These are phyloP conservation scores for Bocquillonia castaneifolia DNA, from an alignment of 441 rosid species.

Conservation along the genomic window DNA sequence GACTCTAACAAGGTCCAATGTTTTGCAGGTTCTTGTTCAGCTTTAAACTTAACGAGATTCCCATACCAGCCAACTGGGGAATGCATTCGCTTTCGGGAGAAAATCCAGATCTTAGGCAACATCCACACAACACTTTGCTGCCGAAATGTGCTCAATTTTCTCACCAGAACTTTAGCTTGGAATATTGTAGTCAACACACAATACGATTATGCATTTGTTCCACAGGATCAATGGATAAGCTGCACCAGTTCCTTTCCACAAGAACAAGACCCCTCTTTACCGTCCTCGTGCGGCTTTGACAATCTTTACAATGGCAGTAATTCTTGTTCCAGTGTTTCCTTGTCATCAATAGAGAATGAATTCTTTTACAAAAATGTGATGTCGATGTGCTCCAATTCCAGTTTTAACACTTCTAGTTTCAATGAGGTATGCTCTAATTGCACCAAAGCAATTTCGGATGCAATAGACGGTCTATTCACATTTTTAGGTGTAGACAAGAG, in stretches of 20 bases:
- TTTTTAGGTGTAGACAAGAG: background rate
- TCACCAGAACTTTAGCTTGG: conserved; percentile 38
- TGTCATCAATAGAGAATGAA: conserved; percentile 20
- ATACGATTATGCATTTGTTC: conserved; percentile 28
- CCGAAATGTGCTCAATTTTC: conserved; percentile 36
- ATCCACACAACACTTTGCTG: conserved; percentile 45
- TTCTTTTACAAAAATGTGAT: conserved; percentile 17
- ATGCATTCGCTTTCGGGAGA: conserved; percentile 31
- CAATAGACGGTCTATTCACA: conserved; percentile 12
- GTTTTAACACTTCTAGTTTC: conserved; percentile 32
- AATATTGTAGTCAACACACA: conserved; percentile 16
- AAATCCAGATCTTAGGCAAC: conserved; percentile 29
- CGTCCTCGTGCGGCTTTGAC: conserved; percentile 32
- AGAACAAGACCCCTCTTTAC: conserved; percentile 26
- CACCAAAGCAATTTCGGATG: conserved; percentile 18
- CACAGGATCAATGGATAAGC: conserved; percentile 29
- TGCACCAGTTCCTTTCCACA: conserved; percentile 25
- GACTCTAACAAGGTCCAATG: background rate
- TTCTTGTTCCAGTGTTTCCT: conserved; percentile 32
- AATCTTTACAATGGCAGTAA: conserved; percentile 27
- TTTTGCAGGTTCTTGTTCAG: conserved; percentile 34
- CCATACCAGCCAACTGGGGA: conserved; percentile 47
- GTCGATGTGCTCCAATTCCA: conserved; percentile 29
- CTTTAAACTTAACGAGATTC: conserved; percentile 25
- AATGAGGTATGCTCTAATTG: conserved; percentile 31